Base-by-base conservation (phyloP, 371 early-diverging fungal species). In the Apophysomyces sp. region DNA sequence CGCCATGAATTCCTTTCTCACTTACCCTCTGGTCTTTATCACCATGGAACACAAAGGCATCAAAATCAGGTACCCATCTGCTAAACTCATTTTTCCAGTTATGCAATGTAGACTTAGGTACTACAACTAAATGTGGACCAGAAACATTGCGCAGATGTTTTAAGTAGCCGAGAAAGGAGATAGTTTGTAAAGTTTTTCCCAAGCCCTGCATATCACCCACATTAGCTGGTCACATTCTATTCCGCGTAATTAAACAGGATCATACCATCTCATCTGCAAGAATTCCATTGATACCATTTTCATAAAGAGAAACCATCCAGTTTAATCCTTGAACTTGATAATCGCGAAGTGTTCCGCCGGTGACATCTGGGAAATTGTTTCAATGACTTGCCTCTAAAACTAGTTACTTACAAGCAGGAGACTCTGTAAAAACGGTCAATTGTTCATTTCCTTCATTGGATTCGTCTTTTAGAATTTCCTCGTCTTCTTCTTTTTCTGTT, bases 251-350 rank as follows among this genome's bases (percentile, higher is more conserved):
- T 11, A 28, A 32, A 74, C 26, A 4, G 13, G 21, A 16, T 27
- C 58, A 24, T 70, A 90, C 90, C 97, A 97, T 96, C 78, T 97
- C 98, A 74, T 98, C 99, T 15, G 99, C 98, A 15, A 98, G 76
- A 62, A 98, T 98, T 13, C 98, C 96, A 73, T 97, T 97, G 67
- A 98, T 92, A n/a, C 94, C 93, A 69, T 95, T 92, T 58, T 95
- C 88, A 66, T 89, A 94, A 59, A 97, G 80, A 0, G 90, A 93
- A n/a, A 98, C 86, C 78, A 98, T 87, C 98, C 98, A 99, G 76
- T 96, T 98, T 24, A 98, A 81, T 5, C 98, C 98, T 62, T 94
- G 90, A 24, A 97, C 63, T 73, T 98, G 98, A 67, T 99, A 94
- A 68, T 93, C 94, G 51, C 94, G 86, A 79, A 98, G 76, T n/a